Conservation (phyloP, 2,329 filamentous ascomycete genomes). For the Cordyceps cicadae region DNA sequence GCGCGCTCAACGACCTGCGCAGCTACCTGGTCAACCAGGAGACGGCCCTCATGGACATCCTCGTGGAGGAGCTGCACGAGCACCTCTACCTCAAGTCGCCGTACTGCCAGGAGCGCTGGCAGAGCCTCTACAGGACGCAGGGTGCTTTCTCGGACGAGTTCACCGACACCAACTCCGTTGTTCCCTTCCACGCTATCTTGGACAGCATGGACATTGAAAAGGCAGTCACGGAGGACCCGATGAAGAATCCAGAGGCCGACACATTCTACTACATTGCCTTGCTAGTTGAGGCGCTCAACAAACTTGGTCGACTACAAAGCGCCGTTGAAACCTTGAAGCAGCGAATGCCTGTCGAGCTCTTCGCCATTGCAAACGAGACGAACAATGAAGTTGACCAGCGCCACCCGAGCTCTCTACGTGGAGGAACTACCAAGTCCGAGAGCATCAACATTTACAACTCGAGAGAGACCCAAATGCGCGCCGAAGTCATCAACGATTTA, state of each 20-base stretch:
- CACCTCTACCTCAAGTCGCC: conserved; percentile 96
- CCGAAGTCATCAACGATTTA: conserved; percentile 82
- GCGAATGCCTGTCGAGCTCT: conserved; percentile 85
- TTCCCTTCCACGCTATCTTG: conserved; percentile 51
- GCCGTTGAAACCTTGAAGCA: conserved; percentile 90
- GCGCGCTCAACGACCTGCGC: conserved; percentile 75
- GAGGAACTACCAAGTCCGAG: conserved; percentile 43
- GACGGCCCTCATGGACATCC: conserved; percentile 79
- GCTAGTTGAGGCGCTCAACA: conserved; percentile 82
- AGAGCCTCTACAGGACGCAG: conserved; percentile 64
- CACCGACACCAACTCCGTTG: conserved; percentile 35
- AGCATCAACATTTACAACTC: conserved; percentile 56
- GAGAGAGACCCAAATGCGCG: conserved; percentile 66
- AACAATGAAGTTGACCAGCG: conserved; percentile 89
- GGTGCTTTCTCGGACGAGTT: conserved; percentile 43
- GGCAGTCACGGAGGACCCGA: conserved; percentile 71
- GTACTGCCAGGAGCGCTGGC: conserved; percentile 95
- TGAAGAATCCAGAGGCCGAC: conserved; percentile 88
- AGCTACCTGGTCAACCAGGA: conserved; percentile 91
- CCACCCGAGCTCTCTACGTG: conserved; percentile 72
- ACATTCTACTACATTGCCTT: conserved; percentile 90
- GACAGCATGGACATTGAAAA: conserved; percentile 53
- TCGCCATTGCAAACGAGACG: conserved; percentile 87
- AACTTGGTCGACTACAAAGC: conserved; percentile 74
- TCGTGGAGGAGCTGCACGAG: conserved; percentile 95